Evolutionary conservation across 2,329 filamentous ascomycete species (phyloP).

Genomic region (Aspergillus ustus): DNA sequence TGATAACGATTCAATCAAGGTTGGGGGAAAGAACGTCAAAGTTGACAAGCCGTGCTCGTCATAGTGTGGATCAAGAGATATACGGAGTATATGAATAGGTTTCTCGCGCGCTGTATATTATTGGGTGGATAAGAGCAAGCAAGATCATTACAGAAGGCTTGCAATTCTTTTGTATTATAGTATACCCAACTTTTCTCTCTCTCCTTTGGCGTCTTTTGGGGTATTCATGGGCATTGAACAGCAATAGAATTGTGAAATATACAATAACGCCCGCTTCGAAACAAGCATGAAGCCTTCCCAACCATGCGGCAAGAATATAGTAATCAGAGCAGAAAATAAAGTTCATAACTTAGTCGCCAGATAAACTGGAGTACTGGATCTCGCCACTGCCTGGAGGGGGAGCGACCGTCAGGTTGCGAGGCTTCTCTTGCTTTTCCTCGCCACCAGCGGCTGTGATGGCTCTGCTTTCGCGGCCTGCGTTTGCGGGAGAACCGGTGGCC

Average conservation of each 20-base stretch:
- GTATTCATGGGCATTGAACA: conserved; percentile 21
- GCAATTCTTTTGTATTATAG: conserved; percentile 40
- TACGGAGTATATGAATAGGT: background rate
- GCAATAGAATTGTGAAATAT: conserved; percentile 15
- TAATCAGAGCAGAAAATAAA: conserved; percentile 25
- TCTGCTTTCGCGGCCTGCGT: conserved; percentile 39
- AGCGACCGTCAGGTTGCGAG: conserved; percentile 60
- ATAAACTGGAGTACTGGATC: conserved; percentile 81
- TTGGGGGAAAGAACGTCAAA: conserved; percentile 49
- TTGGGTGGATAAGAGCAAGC: conserved; percentile 5
- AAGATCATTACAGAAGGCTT: conserved; percentile 17
- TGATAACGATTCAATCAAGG: conserved; percentile 89
- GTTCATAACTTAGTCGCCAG: conserved; percentile 70
- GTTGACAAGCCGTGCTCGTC: conserved; percentile 49
- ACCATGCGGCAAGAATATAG: conserved; percentile 21
- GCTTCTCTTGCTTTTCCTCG: conserved; percentile 42
- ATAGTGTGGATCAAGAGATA: conserved; percentile 15
- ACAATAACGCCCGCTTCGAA: conserved; percentile 42
- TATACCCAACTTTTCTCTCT: conserved; percentile 40
- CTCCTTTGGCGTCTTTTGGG: conserved; percentile 36
- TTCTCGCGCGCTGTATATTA: conserved; percentile 7
- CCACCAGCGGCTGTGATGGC: conserved; percentile 46
- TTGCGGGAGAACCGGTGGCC: conserved; percentile 56
- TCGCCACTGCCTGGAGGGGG: conserved; percentile 80
- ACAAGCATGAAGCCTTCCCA: conserved; percentile 31